Evolutionary conservation across 2,329 filamentous ascomycete species (phyloP).

Genomic region (Macrophomina pseudophaseolina): DNA sequence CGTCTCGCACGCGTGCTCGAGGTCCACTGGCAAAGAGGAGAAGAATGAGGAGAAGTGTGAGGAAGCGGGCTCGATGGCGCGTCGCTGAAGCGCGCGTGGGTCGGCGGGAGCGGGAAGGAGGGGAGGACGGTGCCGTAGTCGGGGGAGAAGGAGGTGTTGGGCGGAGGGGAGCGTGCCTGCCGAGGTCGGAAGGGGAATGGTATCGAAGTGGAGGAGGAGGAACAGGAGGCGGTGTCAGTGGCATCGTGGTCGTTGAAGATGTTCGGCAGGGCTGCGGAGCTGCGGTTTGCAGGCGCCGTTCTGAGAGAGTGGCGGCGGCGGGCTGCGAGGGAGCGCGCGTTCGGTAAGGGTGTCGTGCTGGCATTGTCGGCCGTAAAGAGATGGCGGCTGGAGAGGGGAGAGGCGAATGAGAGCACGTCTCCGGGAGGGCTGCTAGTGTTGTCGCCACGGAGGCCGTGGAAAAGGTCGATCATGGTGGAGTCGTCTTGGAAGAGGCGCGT

Average conservation of each 20-base stretch:
- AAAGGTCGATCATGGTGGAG: constrained; percentile 4
- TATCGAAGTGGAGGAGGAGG: too few species aligned
- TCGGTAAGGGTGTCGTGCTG: neutral
- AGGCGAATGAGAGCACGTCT: too few species aligned
- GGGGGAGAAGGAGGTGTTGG: neutral
- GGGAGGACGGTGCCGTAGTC: neutral
- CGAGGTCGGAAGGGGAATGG: too few species aligned
- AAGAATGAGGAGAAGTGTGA: too few species aligned
- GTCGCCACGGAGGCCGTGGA: neutral
- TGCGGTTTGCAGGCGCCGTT: neutral
- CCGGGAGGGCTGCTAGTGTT: neutral
- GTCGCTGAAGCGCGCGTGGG: constrained; percentile 11
- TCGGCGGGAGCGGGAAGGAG: constrained; percentile 6
- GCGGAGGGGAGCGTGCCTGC: neutral
- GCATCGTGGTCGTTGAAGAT: neutral
- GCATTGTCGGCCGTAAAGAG: neutral
- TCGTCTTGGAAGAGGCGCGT: constrained; percentile 1
- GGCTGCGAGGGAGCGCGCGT: neutral
- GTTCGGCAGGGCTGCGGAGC: constrained; percentile 2
- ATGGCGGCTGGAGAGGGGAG: neutral
- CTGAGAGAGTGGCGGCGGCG: neutral
- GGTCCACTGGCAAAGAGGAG: too few species aligned
- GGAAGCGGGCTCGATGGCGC: too few species aligned
- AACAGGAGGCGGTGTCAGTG: too few species aligned
- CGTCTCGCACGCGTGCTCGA: too few species aligned